Conservation (phyloP, 495 filamentous ascomycete species). For the Patellaria atrata region DNA sequence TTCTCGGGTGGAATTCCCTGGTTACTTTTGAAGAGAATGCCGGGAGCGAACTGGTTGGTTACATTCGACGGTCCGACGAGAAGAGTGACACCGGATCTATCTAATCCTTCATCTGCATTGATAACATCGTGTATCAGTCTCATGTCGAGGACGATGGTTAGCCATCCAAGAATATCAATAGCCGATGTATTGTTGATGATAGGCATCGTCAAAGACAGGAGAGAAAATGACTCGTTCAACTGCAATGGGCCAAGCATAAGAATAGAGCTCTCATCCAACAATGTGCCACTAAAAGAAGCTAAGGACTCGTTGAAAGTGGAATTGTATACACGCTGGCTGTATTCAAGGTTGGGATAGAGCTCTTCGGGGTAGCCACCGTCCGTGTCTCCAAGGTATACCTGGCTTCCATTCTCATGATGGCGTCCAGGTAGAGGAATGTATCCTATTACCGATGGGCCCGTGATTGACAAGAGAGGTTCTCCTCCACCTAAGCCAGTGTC, state of each 20-base stretch:
- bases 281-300: constrained; percentile 34
- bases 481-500: constrained; percentile 33
- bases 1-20: constrained; percentile 7
- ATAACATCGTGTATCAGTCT: constrained; percentile 41
- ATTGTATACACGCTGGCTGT: constrained; percentile 28
- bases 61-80: constrained; percentile 48
- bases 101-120: constrained; percentile 51
- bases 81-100: constrained; percentile 48
- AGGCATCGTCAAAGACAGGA: constrained; percentile 69
- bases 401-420: constrained; percentile 45
- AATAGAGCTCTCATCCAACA: constrained; percentile 35
- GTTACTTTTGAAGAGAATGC: constrained; percentile 18
- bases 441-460: constrained; percentile 27
- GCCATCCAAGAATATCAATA: constrained; percentile 53
- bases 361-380: constrained; percentile 47
- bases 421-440: constrained; percentile 22
- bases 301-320: constrained; percentile 24
- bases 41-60: constrained; percentile 46
- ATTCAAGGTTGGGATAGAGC: constrained; percentile 65
- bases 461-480: constrained; percentile 42
- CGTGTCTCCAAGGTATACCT: constrained; percentile 42
- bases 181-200: constrained; percentile 47
- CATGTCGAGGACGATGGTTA: constrained; percentile 57
- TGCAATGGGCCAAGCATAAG: constrained; percentile 54
- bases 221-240: constrained; percentile 52